Evolutionary conservation across 441 rosid genomes (phyloP), one percentile per base, ranked within the genome.

Genomic region (Eruca vesicaria): DNA sequence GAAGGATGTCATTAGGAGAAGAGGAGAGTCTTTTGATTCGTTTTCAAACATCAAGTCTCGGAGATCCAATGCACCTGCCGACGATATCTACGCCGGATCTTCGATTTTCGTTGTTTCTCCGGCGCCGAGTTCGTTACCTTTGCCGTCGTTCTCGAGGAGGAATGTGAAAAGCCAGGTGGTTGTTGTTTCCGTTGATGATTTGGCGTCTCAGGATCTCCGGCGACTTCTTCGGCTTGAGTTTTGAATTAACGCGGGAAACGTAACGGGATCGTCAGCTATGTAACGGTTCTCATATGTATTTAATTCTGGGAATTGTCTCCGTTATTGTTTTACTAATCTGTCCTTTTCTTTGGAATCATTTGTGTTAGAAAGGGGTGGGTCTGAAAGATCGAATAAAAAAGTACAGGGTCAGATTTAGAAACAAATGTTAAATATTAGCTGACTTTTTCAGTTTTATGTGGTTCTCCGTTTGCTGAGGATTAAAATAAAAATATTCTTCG

Each of bases 161-260:
- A 85, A 84, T 72, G 43, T 2, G 5, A 63, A 74, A 1, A 64
- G 58, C 6, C 78, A 79, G 0, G 68, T 69, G 16, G 29, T 72
- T 9, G 83, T 80, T 19, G 79, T 80, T 23, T 29, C 76, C 9
- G 62, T 86, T 7, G 96, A 91, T 68, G 93, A 93, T 66, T 84
- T 84, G 0, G 98, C 99, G 31, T 90, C 98, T 68, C 85, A 92
- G 68, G 94, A 90, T 66, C 91, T 95, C 75, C 82, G 92, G 74
- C 89, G 97, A n/a, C 78, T 92, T 81, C 97, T 95, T 41, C 88
- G 94, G 18, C 87, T 92, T 1, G 88, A 94, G 9, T 45, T 75
- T 14, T 92, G 74, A 82, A 43, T 45, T 45, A 10, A 18, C 67
- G 45, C 7, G 57, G 68, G 26, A 23, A 55, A 69, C 5, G 10